Evolutionary conservation across 2,329 filamentous ascomycete genomes (phyloP), one percentile per base, ranked within the genome.

Genomic region (Neofusicoccum ribis): DNA sequence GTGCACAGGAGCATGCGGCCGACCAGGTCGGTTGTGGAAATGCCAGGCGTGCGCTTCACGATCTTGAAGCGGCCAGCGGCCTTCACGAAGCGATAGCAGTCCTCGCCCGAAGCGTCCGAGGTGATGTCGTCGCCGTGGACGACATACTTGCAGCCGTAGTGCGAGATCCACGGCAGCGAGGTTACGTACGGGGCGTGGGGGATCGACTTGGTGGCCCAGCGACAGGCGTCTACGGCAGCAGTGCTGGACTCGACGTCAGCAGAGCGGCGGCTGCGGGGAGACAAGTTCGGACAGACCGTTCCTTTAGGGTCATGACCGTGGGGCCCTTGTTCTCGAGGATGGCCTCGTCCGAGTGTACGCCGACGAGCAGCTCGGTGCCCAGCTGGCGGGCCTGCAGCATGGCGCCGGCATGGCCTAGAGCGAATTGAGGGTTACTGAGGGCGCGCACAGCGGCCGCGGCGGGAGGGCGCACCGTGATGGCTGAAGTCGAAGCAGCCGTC

Each of bases 401-500:
- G 69, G 95, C 95, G 67, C 95, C 95, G 5, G 95, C 95, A 82
- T 99, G 95, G 72, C 95, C 91, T 94, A 54, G 47, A 37, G 41
- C 27, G 39, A 81, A 17, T 20, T 12, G 58, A 64, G 27, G 60
- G 41, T 46, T 41, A 54, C 27, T 64, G 61, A 27, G 31, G 11
- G 61, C 11, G 49, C 49, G 61, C n/a, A 27, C n/a, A 47, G 27
- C n/a, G 44, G 11, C 5, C 9, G 56, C 31, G 20, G n/a, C 39
- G 39, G 65, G 36, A 15, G 20, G 43, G 27, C 58, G 70, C 78
- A 92, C 91, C 95, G 77, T 98, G 95, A 78, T 99, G 95, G 81
- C 93, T 96, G 80, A 99, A 99, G 82, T 99, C 95, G 82, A 97
- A 99, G 84, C 95, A 99, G 68, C 95, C 95, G 77, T 99, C 95